Conservation (phyloP, 2,329 filamentous ascomycete species). For the Ceratocystis huliohia region DNA sequence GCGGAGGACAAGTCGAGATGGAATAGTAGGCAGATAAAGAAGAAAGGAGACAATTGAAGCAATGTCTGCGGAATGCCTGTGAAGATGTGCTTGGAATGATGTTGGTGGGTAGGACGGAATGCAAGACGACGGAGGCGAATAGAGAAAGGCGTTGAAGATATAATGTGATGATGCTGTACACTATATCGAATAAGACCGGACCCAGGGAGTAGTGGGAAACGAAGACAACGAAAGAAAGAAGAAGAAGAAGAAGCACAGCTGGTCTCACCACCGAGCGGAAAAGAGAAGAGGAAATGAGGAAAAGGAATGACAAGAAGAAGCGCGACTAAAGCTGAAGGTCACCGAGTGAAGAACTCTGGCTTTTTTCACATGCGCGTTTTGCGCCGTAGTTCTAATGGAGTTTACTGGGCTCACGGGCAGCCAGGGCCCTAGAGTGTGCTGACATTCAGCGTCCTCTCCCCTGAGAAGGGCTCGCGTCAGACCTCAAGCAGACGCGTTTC, state of each 20-base stretch:
- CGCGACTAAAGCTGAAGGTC: not conserved
- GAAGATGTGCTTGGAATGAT: slow-evolving; percentile 2
- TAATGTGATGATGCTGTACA: not conserved
- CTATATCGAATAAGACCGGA: not conserved
- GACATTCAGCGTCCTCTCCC: not conserved
- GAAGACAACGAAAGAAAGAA: not conserved
- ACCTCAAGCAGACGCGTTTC: not conserved
- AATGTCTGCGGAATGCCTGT: not conserved
- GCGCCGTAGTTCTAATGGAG: not conserved
- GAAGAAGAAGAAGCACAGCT: not conserved
- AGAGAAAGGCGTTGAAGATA: not conserved
- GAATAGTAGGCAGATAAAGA: not conserved
- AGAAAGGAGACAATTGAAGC: not conserved
- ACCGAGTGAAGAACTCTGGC: not conserved
- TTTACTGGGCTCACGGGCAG: not conserved
- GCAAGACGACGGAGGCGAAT: not conserved
- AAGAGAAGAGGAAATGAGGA: not conserved
- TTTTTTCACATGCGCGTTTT: not conserved
- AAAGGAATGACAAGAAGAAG: not conserved
- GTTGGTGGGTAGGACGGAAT: not conserved
- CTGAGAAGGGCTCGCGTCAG: not conserved
- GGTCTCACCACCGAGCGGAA: not conserved
- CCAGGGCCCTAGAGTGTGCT: not conserved
- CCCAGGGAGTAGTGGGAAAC: not conserved
- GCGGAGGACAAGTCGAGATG: not conserved